These are phyloP conservation scores for Furcasterigmium sp. DNA, from an alignment of 2,329 filamentous ascomycete species.

Conservation along the genomic window DNA sequence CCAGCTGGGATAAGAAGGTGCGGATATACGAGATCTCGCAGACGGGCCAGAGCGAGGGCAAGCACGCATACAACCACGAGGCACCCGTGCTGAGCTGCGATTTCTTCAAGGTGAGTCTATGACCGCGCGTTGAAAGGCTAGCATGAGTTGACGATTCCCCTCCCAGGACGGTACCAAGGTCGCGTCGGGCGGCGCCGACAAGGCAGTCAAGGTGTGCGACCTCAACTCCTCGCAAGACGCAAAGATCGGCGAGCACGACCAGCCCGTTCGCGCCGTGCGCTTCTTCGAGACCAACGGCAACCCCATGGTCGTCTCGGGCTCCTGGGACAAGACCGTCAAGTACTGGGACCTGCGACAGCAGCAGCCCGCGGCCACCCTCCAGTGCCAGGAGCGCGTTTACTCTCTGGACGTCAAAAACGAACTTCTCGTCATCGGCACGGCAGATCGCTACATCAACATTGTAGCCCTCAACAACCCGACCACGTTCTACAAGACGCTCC, in stretches of 20 bases:
- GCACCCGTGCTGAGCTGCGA: conserved; percentile 78
- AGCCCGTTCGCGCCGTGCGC: conserved; percentile 71
- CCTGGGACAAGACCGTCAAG: conserved; percentile 86
- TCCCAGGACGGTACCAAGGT: conserved; percentile 82
- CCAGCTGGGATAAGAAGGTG: conserved; percentile 97
- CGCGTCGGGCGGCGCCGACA: conserved; percentile 84
- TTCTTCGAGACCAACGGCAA: conserved; percentile 70
- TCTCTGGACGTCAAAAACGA: conserved; percentile 87
- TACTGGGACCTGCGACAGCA: conserved; percentile 77
- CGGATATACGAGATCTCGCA: conserved; percentile 88
- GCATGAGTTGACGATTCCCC: not conserved
- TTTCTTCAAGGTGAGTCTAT: conserved; percentile 74
- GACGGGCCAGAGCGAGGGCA: conserved; percentile 75
- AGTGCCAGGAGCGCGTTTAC: conserved; percentile 76
- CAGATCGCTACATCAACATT: conserved; percentile 94
- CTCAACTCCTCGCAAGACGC: conserved; percentile 61
- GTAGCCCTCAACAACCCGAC: conserved; percentile 83
- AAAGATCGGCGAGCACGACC: conserved; percentile 80
- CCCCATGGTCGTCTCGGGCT: conserved; percentile 86
- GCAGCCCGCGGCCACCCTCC: conserved; percentile 59
- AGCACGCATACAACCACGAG: conserved; percentile 80
- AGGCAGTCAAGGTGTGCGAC: conserved; percentile 84
- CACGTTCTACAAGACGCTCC: conserved; percentile 92
- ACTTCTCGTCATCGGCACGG: conserved; percentile 85
- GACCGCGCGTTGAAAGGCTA: not conserved